Evolutionary conservation across 768 basidiomycete species (phyloP).

Genomic region (Collybia mongolica): DNA sequence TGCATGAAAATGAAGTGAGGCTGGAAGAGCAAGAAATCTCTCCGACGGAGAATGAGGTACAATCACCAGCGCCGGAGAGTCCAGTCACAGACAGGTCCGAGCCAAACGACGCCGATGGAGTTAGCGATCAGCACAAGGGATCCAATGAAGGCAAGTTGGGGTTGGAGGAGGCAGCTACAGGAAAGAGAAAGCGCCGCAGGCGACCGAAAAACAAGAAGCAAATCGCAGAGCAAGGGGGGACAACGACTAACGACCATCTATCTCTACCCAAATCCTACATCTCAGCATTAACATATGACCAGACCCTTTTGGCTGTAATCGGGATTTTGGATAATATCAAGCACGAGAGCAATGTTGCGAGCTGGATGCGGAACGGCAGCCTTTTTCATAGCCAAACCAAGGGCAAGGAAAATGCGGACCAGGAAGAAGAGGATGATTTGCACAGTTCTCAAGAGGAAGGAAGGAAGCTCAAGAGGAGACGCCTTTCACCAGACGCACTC

Average conservation of each 20-base stretch:
- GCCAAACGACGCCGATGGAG: neutral
- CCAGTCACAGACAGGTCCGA: neutral
- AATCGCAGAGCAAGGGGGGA: neutral
- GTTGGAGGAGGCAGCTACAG: constrained; percentile 1
- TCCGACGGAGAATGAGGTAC: neutral
- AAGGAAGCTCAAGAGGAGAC: neutral
- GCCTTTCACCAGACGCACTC: neutral
- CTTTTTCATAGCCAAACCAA: neutral
- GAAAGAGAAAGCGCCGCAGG: constrained; percentile 5
- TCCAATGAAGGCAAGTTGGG: constrained; percentile 5
- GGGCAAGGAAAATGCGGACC: neutral
- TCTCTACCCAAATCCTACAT: neutral
- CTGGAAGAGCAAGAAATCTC: neutral
- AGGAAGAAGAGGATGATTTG: neutral
- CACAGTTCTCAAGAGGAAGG: neutral
- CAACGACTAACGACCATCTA: neutral
- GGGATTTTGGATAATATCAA: constrained; percentile 65
- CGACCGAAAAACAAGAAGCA: constrained; percentile 2
- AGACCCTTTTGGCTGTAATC: constrained; percentile 62
- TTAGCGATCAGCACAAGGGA: constrained; percentile 13
- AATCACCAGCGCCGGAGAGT: neutral
- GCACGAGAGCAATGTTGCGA: constrained; percentile 59
- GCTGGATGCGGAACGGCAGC: constrained; percentile 63
- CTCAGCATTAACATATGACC: constrained; percentile 35
- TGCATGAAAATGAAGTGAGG: neutral